A percentile compares a stretch with the other conserved stretches of the same genome.
Conservation (phyloP, 75 land plant species). For the Ceratopteris richardii region DNA sequence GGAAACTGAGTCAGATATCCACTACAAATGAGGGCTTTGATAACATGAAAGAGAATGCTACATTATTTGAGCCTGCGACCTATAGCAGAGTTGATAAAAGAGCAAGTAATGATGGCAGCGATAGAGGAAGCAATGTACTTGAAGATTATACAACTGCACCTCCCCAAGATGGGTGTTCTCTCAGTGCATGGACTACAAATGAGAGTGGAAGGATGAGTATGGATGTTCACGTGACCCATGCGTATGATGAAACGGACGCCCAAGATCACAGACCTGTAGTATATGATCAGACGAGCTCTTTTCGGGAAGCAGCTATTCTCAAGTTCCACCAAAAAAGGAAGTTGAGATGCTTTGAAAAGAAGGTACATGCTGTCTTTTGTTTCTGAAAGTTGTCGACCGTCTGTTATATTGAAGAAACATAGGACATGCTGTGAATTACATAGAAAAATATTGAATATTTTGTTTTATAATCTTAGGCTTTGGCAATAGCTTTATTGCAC, state of each 20-base stretch:
- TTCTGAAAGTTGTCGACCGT: not conserved
- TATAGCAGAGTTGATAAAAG: not conserved
- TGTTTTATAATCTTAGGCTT: too few species aligned
- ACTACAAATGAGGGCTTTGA: not conserved
- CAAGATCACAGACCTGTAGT: too few species aligned
- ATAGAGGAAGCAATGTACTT: not conserved
- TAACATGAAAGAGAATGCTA: not conserved
- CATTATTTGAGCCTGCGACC: not conserved
- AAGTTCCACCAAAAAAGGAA: slow-evolving; percentile 35
- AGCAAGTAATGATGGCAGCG: not conserved
- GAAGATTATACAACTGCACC: not conserved
- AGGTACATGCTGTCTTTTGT: slow-evolving; percentile 11
- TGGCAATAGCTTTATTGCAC: too few species aligned
- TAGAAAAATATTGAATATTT: too few species aligned
- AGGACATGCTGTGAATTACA: too few species aligned
- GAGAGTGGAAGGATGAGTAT: too few species aligned
- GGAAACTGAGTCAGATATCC: too few species aligned
- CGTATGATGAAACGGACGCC: too few species aligned
- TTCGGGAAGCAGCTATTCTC: slow-evolving; percentile 25
- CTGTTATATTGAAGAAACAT: too few species aligned
- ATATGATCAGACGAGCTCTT: slow-evolving; percentile 4
- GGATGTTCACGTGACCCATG: too few species aligned
- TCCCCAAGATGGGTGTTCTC: too few species aligned
- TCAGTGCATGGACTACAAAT: too few species aligned
- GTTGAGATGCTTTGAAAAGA: slow-evolving; percentile 29